Percentiles rank a stretch among this genome's conserved stretches.
These are phyloP conservation scores for Carex pumila DNA, from an alignment of 176 grass and related monocot genomes.

Conservation along the genomic window DNA sequence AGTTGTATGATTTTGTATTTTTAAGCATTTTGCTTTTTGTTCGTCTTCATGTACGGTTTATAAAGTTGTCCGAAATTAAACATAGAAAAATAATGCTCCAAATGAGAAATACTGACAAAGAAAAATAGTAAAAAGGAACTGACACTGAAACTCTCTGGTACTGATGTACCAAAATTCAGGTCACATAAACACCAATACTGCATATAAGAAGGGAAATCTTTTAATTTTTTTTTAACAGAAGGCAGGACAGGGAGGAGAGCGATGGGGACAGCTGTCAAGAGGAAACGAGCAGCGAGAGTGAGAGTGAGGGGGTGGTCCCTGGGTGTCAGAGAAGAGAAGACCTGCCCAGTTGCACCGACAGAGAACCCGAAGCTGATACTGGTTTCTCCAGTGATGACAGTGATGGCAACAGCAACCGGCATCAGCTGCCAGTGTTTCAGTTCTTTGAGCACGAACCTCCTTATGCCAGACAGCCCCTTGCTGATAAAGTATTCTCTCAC, in stretches of 20 bases:
- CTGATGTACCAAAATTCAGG: not conserved
- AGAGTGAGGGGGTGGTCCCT: constrained; percentile 17
- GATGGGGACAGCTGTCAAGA: constrained; percentile 35
- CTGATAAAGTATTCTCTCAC: constrained; percentile 51
- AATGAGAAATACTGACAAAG: not conserved
- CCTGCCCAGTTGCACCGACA: constrained; percentile 19
- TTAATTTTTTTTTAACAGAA: constrained; percentile 6
- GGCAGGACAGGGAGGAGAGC: constrained; percentile 30
- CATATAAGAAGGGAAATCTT: not conserved
- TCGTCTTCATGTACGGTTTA: not conserved
- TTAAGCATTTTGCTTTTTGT: not conserved
- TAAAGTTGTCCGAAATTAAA: not conserved
- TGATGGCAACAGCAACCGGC: not conserved
- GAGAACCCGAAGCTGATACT: constrained; percentile 20
- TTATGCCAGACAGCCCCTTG: constrained; percentile 75
- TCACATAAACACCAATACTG: not conserved
- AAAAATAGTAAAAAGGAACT: not conserved
- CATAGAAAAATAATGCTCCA: not conserved
- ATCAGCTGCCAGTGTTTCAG: constrained; percentile 39
- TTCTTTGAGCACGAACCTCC: constrained; percentile 64
- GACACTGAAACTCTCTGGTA: not conserved
- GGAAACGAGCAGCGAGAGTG: constrained; percentile 44
- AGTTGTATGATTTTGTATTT: not conserved
- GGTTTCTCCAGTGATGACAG: constrained; percentile 42
- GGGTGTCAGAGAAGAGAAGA: constrained; percentile 16